Evolutionary conservation across 1,284 basidiomycete genomes (phyloP), one percentile per base, ranked within the genome.

Genomic region (Austroboletus novae-zelandiae): DNA sequence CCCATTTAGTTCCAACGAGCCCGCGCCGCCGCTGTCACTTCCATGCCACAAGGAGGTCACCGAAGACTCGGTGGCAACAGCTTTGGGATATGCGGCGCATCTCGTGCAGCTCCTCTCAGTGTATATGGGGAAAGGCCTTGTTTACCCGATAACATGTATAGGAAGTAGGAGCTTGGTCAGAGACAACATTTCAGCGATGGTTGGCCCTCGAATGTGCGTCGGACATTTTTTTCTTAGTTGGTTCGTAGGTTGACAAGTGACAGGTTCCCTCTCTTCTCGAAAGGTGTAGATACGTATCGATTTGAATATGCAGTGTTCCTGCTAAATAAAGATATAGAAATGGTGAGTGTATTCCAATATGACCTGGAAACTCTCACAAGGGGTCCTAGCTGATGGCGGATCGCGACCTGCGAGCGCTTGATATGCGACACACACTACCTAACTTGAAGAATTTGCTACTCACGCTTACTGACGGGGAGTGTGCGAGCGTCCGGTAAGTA

Each of bases 281-380:
- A 85, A 69, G 94, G 94, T 10, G 94, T 98, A 50, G 97, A 99
- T 67, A 86, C 86, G 37, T 98, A 98, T 71, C 80, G 97, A 27
- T 99, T 97, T 68, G 96, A 99, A 67, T 99, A 99, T 71, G 97
- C 88, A 9, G 94, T 98, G 5, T 99, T 97, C 67, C 72, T 99
- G 43, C 76, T 99, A 35, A 99, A 99, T 75, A 99, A 99, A 73
- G 79, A 99, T 67, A 94, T 99, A 57, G 96, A 99, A 73, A 78
- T 94, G 79, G 93, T 94, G 59, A 60, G 81, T 60, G 32, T 39
- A 47, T 34, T 48, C 41, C 45, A 25, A 52, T 42, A 11, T 51
- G 48, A 48, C 45, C 47, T 44, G 49, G 47, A 13, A 25, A 27
- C 15, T 44, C 44, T 57, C 27, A 59, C 42, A 27, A 37, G 43